Evolutionary conservation across 176 grass and related monocot genomes (phyloP).

Genomic region (Carex cristatella): DNA sequence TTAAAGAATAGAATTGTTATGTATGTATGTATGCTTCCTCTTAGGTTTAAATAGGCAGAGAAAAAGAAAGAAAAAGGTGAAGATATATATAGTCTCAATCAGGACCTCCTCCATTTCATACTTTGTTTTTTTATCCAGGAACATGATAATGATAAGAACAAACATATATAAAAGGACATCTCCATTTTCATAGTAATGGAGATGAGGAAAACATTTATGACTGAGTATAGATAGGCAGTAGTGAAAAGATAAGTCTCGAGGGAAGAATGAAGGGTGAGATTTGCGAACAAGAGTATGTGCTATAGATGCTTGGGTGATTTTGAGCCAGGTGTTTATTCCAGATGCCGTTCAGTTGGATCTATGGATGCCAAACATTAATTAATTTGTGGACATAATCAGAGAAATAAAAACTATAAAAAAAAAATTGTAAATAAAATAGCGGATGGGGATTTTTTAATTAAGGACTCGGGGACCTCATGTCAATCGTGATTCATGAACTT

Average conservation of each 20-base stretch:
- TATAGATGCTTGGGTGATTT: background rate
- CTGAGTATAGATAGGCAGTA: background rate
- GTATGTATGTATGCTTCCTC: background rate
- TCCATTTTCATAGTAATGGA: background rate
- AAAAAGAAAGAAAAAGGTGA: background rate
- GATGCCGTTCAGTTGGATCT: background rate
- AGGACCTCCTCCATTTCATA: background rate
- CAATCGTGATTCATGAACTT: background rate
- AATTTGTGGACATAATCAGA: background rate
- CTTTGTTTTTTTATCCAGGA: background rate
- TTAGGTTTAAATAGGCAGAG: conserved; percentile 21
- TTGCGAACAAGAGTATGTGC: background rate
- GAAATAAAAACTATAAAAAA: background rate
- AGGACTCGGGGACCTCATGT: background rate
- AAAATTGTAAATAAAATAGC: background rate
- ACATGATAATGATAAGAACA: too few species aligned
- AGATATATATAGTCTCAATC: background rate
- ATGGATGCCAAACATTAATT: background rate
- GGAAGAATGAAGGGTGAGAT: background rate
- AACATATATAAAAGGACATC: background rate
- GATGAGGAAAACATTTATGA: background rate
- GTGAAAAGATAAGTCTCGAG: conserved; percentile 16
- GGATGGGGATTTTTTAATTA: background rate
- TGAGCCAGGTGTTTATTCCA: background rate
- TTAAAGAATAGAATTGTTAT: background rate